These are phyloP conservation scores for Aphanocladium album DNA, from an alignment of 2,329 filamentous ascomycete genomes.

Conservation along the genomic window DNA sequence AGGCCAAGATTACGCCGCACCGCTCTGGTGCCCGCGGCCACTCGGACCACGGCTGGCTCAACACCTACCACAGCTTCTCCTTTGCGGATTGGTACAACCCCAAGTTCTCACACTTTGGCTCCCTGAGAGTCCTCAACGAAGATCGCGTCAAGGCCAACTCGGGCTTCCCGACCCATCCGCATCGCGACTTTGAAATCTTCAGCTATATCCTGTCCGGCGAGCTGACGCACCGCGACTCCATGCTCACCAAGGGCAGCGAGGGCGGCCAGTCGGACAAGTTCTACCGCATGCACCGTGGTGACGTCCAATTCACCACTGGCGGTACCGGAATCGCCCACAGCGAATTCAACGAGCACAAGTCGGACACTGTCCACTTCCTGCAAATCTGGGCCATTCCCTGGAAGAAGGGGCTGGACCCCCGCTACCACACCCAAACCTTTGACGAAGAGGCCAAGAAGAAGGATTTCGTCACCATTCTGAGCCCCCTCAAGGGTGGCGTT, in stretches of 20 bases:
- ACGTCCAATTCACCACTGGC: constrained; percentile 88
- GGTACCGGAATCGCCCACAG: constrained; percentile 76
- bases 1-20: constrained; percentile 70
- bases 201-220: constrained; percentile 80
- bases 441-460: constrained; percentile 66
- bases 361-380: constrained; percentile 73
- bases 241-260: constrained; percentile 66
- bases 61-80: constrained; percentile 81
- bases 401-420: constrained; percentile 64
- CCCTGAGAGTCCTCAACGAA: constrained; percentile 81
- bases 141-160: constrained; percentile 69
- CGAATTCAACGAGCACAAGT: constrained; percentile 71
- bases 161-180: constrained; percentile 80
- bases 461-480: constrained; percentile 69
- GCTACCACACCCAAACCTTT: constrained; percentile 72
- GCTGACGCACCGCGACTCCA: constrained; percentile 81
- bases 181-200: constrained; percentile 87
- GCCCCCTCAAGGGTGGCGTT: constrained; percentile 62
- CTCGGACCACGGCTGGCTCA: constrained; percentile 80
- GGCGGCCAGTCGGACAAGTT: constrained; percentile 57
- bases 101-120: constrained; percentile 63
- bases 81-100: constrained; percentile 72
- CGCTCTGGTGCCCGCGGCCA: constrained; percentile 69
- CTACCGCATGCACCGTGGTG: constrained; percentile 67
- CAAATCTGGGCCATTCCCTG: constrained; percentile 87